Evolutionary conservation across 2,329 filamentous ascomycete species (phyloP).

Genomic region (Orbilia ellipsospora): DNA sequence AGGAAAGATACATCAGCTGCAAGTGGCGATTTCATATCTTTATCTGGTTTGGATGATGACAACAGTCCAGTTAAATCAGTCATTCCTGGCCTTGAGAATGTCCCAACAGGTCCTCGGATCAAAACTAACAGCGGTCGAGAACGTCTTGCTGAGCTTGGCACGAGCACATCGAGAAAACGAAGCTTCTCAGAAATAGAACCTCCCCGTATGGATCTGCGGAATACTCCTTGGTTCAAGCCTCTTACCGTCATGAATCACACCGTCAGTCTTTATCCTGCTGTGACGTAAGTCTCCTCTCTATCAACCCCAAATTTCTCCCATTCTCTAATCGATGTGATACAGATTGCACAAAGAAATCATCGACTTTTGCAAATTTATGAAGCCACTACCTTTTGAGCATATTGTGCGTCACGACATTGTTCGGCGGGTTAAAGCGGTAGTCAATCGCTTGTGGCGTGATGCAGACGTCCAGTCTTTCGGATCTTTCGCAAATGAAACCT

Average conservation of each 20-base stretch:
- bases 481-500: constrained; percentile 89
- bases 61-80: constrained; percentile 63
- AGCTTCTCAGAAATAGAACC: constrained; percentile 51
- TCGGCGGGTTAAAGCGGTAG: constrained; percentile 71
- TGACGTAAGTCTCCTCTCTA: constrained; percentile 66
- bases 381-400: constrained; percentile 80
- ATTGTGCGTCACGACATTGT: constrained; percentile 78
- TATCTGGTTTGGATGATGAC: constrained; percentile 73
- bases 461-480: constrained; percentile 81
- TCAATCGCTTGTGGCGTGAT: constrained; percentile 70
- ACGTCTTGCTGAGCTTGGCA: constrained; percentile 7
- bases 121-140: constrained; percentile 1
- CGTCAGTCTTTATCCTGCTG: constrained; percentile 67
- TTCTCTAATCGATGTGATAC: constrained; percentile 50
- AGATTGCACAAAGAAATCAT: constrained; percentile 90
- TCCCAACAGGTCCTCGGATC: constrained; percentile 37
- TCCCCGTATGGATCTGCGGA: constrained; percentile 60
- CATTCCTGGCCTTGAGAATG: constrained; percentile 55
- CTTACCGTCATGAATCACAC: constrained; percentile 67
- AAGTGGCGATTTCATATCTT: constrained; percentile 87
- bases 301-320: no score
- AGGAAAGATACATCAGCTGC: constrained; percentile 51
- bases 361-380: constrained; percentile 88
- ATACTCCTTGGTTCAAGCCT: constrained; percentile 73
- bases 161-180: constrained; percentile 56